These are phyloP conservation scores for Ustilago shanxiensis DNA, from an alignment of 1,284 basidiomycete species.

Conservation along the genomic window DNA sequence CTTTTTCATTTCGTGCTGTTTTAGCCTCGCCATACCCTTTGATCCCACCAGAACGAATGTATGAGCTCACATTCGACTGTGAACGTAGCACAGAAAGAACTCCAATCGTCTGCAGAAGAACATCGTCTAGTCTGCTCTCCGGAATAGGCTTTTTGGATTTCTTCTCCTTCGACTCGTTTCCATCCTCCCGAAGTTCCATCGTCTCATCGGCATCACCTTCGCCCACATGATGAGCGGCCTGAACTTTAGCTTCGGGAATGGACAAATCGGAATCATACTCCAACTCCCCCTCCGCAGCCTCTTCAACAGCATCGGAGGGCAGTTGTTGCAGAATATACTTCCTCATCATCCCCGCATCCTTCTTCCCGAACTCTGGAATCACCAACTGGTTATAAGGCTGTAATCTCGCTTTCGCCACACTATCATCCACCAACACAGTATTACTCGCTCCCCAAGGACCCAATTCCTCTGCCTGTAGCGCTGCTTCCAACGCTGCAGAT, in stretches of 20 bases:
- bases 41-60: conserved; percentile 52
- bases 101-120: conserved; percentile 64
- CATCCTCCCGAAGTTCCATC: neutral
- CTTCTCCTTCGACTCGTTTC: neutral
- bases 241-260: neutral
- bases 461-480: conserved; percentile 2
- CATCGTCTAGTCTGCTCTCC: conserved; percentile 52
- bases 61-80: conserved; percentile 57
- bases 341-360: conserved; percentile 30
- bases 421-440: conserved; percentile 85
- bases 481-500: conserved; percentile 5
- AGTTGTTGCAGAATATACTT: conserved; percentile 27
- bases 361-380: conserved; percentile 59
- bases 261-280: conserved; percentile 46
- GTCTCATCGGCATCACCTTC: neutral
- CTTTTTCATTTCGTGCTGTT: conserved; percentile 12
- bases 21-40: conserved; percentile 30
- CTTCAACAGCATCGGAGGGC: conserved; percentile 11
- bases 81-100: conserved; percentile 59
- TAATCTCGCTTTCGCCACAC: conserved; percentile 79
- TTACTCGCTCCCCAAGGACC: conserved; percentile 76
- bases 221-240: neutral
- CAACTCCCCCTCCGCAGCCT: conserved; percentile 12
- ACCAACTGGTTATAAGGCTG: conserved; percentile 76
- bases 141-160: conserved; percentile 26